Conservation (phyloP, 2,329 filamentous ascomycete species). For the Colletotrichum zoysiae region DNA sequence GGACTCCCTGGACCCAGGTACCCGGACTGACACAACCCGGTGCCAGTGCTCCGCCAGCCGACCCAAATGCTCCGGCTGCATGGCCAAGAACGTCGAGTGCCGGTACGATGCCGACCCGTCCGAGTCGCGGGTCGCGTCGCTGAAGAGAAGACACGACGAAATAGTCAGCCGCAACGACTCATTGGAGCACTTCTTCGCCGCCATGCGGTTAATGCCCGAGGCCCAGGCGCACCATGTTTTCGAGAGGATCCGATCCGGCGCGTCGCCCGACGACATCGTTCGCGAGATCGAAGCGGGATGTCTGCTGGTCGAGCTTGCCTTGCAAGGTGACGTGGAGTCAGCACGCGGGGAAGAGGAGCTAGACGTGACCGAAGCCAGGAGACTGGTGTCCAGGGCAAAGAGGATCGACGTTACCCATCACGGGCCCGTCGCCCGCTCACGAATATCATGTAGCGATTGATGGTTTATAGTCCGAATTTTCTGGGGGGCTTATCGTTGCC, state of each 20-base stretch:
- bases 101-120: conserved; percentile 52
- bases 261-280: conserved; percentile 13
- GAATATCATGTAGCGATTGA: not conserved
- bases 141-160: conserved; percentile 26
- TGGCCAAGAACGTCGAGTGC: conserved; percentile 51
- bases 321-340: not conserved
- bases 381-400: not conserved
- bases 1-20: not conserved
- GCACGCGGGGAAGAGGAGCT: not conserved
- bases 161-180: conserved; percentile 13
- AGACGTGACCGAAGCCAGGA: not conserved
- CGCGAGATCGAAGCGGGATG: conserved; percentile 8
- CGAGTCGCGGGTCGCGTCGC: conserved; percentile 20
- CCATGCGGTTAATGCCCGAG: conserved; percentile 26
- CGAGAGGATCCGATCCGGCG: conserved; percentile 12
- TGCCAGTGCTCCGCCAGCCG: conserved; percentile 57
- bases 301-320: conserved; percentile 19
- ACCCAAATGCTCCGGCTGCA: conserved; percentile 54
- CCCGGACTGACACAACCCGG: not conserved
- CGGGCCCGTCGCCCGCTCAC: not conserved
- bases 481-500: not conserved
- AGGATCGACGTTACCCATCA: not conserved
- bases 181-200: conserved; percentile 11
- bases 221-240: conserved; percentile 3
- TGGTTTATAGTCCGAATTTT: not conserved